Base-by-base conservation (phyloP, 352 stramenopile genomes). In the Pythium phragmitis region DNA sequence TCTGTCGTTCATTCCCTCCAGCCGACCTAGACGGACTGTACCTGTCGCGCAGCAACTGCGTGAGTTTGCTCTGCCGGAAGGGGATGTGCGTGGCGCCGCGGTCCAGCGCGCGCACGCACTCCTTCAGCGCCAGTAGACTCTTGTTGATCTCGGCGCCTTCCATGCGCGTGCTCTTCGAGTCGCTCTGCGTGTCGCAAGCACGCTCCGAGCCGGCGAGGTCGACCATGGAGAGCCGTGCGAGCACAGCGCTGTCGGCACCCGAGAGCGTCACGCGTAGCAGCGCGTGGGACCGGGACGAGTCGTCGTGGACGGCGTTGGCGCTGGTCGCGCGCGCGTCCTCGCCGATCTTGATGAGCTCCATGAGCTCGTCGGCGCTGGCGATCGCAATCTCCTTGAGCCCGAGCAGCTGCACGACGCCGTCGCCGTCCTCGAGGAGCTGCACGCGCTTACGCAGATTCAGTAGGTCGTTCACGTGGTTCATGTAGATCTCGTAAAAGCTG, bases 61-160 rank as follows among this genome's bases (percentile, higher is more conserved):
- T 99, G 21, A 99, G 85, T 69, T 98, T 98, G 71, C 83, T 97
- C 62, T 95, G 93, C 49, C 96, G 87, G 71, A 98, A 99, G 13
- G 95, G 95, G 53, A 98, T 94, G 63, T 98, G 93, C 7, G 60
- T 85, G 21, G 69, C 82, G 60, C 80, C 82, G 41, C 90, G 85
- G 47, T 97, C 89, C 34, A 98, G 65, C n/a, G 94, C 92, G n/a
- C 96, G 88, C 65, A 99, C 97, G 34, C 96, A 97, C 70, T 99
- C 96, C 67, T 99, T 99, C 7, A 99, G 76, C n/a, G 96, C 95
- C 41, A 99, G 73, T 19, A 99, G 71, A 30, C 87, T 98, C 52
- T 97, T 99, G 76, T 99, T 99, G 72, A 98, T 99, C 69, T 99
- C 96, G 8, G 96, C 94, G 34, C 96, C 96, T 80, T 99, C 96